phyloP scores from a whole-genome alignment of 768 basidiomycete species.

The Tricholoma bakamatsutake region DNA sequence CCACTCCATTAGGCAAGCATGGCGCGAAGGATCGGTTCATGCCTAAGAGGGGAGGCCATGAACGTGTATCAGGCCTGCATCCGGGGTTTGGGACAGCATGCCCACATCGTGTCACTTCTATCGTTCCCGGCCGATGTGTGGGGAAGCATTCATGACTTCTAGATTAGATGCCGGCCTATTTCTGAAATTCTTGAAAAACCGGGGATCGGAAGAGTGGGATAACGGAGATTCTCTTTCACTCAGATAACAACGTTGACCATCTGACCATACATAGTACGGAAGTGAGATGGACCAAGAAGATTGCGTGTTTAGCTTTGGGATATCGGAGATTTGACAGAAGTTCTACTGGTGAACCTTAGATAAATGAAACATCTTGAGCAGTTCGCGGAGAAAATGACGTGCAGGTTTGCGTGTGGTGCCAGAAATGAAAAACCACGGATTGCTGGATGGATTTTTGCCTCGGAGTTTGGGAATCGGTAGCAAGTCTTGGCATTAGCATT shows the following conservation, averaged over 20 bases:
- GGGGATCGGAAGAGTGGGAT: neutral
- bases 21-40: slow-evolving; percentile 46
- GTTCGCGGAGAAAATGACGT: slow-evolving; percentile 2
- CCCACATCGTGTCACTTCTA: slow-evolving; percentile 54
- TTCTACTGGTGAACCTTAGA: slow-evolving; percentile 4
- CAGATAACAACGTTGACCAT: slow-evolving; percentile 5
- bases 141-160: slow-evolving; percentile 23
- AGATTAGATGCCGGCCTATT: slow-evolving; percentile 2
- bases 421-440: slow-evolving; percentile 1
- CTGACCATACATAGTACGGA: neutral
- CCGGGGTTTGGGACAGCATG: slow-evolving; percentile 68
- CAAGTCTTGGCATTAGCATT: slow-evolving; percentile 15
- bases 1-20: slow-evolving; percentile 43
- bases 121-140: slow-evolving; percentile 53
- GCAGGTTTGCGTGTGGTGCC: slow-evolving; percentile 4
- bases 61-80: slow-evolving; percentile 55
- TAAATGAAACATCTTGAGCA: slow-evolving; percentile 2
- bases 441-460: slow-evolving; percentile 7
- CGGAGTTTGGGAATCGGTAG: slow-evolving; percentile 8
- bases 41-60: slow-evolving; percentile 35
- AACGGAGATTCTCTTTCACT: slow-evolving; percentile 1
- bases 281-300: neutral
- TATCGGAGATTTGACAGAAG: slow-evolving; percentile 3
- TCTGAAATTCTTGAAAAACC: neutral
- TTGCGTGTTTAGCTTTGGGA: slow-evolving; percentile 4